Base-by-base conservation (phyloP, 2,329 filamentous ascomycete genomes). In the Beauveria medogensis region DNA sequence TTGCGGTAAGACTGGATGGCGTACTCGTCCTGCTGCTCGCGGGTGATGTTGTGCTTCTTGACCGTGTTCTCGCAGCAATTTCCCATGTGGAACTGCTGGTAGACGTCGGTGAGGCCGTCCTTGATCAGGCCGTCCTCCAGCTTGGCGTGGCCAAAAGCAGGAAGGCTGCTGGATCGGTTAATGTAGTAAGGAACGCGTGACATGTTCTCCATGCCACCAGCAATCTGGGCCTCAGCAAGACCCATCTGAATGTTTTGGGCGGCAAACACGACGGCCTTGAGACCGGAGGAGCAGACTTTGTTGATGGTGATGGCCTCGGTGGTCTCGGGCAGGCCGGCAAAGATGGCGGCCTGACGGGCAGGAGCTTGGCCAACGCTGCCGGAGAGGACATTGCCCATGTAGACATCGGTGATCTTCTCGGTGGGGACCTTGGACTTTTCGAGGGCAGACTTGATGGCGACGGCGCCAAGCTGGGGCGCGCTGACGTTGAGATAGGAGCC, bases 161-260 rank as follows among this genome's bases (percentile, higher is more conserved):
- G 90, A 67, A 94, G 80, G 64, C 89, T 84, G 69, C 86, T 91
- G n/a, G 91, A 85, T 37, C 94, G 86, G 8, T 89, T 86, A 34
- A 95, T 77, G 72, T 97, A 97, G 75, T 95, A 95, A 3, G 94
- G 94, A 5, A 96, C 91, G 44, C 89, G 84, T 6, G 90, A 91
- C 94, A 99, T 99, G 75, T 91, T 97, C 78, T 99, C 94, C 90
- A 99, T 97, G 59, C 94, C 94, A 64, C 94, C 94, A 1, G 94
- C 94, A 8, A 97, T 82, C 72, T 96, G 90, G 0, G 90, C 92
- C 69, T 96, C 90, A 18, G 91, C 85, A 10, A 96, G 82, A 5
- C 94, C 93, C 12, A 99, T 83, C 75, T 97, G 91, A 68, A 97
- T 96, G 70, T 96, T 94, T 71, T 96, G 91, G 1, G 93, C 93